phyloP scores from a whole-genome alignment of 257 asterid genomes.

The Fraxinus pennsylvanica region DNA sequence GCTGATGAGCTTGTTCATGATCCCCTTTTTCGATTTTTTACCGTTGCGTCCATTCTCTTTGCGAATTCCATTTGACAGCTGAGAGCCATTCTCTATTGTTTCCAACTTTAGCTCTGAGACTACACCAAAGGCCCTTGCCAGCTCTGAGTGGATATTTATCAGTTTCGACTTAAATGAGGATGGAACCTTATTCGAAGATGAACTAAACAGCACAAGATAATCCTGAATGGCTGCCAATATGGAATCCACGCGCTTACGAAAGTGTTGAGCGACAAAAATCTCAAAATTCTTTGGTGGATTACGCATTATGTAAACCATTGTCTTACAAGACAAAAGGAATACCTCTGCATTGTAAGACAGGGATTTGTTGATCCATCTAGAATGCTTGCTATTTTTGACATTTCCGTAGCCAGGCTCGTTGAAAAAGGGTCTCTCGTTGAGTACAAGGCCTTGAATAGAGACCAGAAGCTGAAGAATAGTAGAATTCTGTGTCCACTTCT shows the following conservation, averaged over 20 bases:
- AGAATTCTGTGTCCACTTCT: slow-evolving; percentile 46
- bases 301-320: slow-evolving; percentile 33
- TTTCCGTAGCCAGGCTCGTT: slow-evolving; percentile 45
- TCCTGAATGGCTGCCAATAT: slow-evolving; percentile 35
- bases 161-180: slow-evolving; percentile 16
- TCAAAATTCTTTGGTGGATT: slow-evolving; percentile 52
- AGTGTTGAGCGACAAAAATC: slow-evolving; percentile 37
- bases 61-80: neutral
- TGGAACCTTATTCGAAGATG: slow-evolving; percentile 11
- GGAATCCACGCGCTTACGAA: slow-evolving; percentile 24
- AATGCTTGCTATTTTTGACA: neutral
- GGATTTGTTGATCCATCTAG: slow-evolving; percentile 15
- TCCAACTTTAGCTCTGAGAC: neutral
- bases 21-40: neutral
- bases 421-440: slow-evolving; percentile 49
- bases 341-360: slow-evolving; percentile 38
- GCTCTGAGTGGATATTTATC: neutral
- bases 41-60: neutral
- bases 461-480: slow-evolving; percentile 60
- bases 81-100: neutral
- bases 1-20: neutral
- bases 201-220: slow-evolving; percentile 32
- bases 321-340: slow-evolving; percentile 44
- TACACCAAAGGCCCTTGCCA: slow-evolving; percentile 20
- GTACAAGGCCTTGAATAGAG: slow-evolving; percentile 68